Conservation (phyloP, 495 filamentous ascomycete genomes). For the Trichoderma gamsii region DNA sequence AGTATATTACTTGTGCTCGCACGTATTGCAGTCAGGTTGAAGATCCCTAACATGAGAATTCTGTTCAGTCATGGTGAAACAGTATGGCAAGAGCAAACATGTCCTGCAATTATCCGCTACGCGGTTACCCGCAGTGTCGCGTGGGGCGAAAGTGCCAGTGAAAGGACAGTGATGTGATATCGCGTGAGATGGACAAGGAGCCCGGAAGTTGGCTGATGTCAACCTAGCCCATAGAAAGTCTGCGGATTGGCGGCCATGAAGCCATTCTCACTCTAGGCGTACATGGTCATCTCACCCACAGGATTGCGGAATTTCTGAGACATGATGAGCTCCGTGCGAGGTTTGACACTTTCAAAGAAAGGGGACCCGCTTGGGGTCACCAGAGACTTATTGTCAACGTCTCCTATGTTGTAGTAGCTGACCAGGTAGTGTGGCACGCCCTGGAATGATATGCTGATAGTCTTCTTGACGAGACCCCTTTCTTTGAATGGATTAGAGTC, state of each 20-base stretch:
- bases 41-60: too few relatives aligned
- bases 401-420: constrained; percentile 78
- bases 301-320: constrained; percentile 67
- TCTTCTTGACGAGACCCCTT: constrained; percentile 84
- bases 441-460: constrained; percentile 67
- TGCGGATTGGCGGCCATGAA: not conserved
- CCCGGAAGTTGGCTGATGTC: too few relatives aligned
- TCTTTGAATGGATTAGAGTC: constrained; percentile 86
- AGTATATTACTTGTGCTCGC: too few relatives aligned
- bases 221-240: not conserved
- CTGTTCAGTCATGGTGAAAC: too few relatives aligned
- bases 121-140: too few relatives aligned
- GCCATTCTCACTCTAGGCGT: not conserved
- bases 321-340: constrained; percentile 53
- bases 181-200: too few relatives aligned
- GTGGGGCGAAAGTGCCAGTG: too few relatives aligned
- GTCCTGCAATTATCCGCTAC: too few relatives aligned
- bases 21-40: too few relatives aligned
- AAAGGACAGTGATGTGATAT: too few relatives aligned
- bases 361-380: constrained; percentile 53
- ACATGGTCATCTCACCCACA: constrained; percentile 46
- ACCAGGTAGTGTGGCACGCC: constrained; percentile 74
- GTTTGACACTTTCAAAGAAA: constrained; percentile 31
- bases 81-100: too few relatives aligned
- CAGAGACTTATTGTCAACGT: constrained; percentile 59